A percentile compares a stretch with the other conserved stretches of the same genome.
These are phyloP conservation scores for Bacidia rubella DNA, from an alignment of 495 filamentous ascomycete species.

Conservation along the genomic window DNA sequence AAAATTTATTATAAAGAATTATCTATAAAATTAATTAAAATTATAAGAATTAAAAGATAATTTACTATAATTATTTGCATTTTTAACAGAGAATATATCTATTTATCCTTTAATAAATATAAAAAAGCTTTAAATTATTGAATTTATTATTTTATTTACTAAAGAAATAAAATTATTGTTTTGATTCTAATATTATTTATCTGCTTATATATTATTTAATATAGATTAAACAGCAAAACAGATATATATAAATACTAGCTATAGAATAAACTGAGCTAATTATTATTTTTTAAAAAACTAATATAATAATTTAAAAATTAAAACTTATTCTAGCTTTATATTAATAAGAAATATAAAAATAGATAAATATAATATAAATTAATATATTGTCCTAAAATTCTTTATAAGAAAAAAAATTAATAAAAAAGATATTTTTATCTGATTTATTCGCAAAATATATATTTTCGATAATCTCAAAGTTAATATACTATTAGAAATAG, in stretches of 20 bases:
- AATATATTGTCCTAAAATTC: background rate
- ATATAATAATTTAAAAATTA: background rate
- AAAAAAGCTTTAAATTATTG: background rate
- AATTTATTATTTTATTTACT: background rate
- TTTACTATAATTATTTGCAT: background rate
- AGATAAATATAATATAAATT: background rate
- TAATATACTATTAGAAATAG: constrained; percentile 1
- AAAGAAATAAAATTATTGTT: background rate
- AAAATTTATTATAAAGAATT: background rate
- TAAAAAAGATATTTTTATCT: background rate
- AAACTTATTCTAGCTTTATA: background rate
- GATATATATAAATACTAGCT: background rate
- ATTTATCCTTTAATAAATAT: no score
- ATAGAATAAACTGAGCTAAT: background rate
- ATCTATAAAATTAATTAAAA: background rate
- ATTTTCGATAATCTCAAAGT: background rate
- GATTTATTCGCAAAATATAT: background rate
- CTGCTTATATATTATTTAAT: background rate
- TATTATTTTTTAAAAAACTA: background rate
- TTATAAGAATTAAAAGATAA: background rate
- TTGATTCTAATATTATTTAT: background rate
- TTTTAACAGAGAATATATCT: background rate
- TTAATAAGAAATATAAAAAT: background rate
- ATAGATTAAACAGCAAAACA: background rate
- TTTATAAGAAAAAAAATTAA: background rate